Base-by-base conservation (phyloP, 2,329 filamentous ascomycete genomes). In the Clonostachys rosea region DNA sequence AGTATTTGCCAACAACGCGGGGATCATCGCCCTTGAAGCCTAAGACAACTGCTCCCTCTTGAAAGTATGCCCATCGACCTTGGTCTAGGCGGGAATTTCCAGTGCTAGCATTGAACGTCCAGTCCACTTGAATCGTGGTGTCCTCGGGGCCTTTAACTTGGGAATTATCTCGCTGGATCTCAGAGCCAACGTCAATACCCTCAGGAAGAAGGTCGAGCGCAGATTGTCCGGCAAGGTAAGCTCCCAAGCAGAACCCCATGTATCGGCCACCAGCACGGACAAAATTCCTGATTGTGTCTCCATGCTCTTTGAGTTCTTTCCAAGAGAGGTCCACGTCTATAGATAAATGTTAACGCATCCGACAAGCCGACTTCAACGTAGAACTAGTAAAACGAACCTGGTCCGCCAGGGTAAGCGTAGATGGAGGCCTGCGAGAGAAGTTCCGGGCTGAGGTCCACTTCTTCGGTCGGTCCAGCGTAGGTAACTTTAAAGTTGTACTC, bases 211-310 rank as follows among this genome's bases (percentile, higher is more conserved):
- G 46, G 10, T 36, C 47, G 18, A 57, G 54, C 2, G 55, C 54
- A 3, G 47, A 45, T 35, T 47, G 30, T 18, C 54, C 56, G 12
- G 57, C 57, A 5, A 59, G 47, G 42, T 54, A 59, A 24, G 57
- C 56, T 5, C 57, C 57, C n/a, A 59, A 52, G 35, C 57, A 59
- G 42, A 59, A 56, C n/a, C 56, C 57, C 13, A 59, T 34, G 40
- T 58, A 59, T 11, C 51, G 50, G 12, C 57, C 57, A 8, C 57
- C 55, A 10, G 46, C 47, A 6, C 47, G 35, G 12, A 59, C 50
- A 47, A 53, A 59, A 14, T 52, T 33, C 13, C 47, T 46, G 5
- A 59, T 45, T 5, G 44, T 24, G 3, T 42, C 14, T 6, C 50
- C 50, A 34, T 51, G 49, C 2, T 45, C 33, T 40, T 54, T 42